These are phyloP conservation scores for Scytalidium lignicola DNA, from an alignment of 2,329 filamentous ascomycete genomes.

Conservation along the genomic window DNA sequence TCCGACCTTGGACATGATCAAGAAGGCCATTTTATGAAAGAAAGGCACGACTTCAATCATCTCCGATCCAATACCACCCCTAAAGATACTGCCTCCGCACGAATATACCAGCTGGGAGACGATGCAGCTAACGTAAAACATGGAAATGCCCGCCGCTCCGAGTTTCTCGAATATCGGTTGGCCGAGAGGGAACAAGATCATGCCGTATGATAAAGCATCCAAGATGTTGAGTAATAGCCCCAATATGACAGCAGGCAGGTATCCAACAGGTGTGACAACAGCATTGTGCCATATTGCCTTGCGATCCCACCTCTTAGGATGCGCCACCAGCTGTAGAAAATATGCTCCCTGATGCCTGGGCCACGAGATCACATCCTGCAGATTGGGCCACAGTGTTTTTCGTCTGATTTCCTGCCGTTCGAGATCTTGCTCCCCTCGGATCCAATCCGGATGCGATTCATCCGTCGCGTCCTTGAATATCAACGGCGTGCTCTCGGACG, in stretches of 20 bases:
- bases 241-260: conserved; percentile 80
- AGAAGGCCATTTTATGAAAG: conserved; percentile 96
- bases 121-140: conserved; percentile 98
- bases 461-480: conserved; percentile 13
- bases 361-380: conserved; percentile 17
- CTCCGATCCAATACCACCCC: conserved; percentile 87
- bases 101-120: conserved; percentile 90
- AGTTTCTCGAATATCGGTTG: conserved; percentile 79
- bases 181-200: conserved; percentile 92
- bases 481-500: conserved; percentile 25
- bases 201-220: conserved; percentile 91
- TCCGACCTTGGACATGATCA: conserved; percentile 74
- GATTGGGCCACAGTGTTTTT: conserved; percentile 21
- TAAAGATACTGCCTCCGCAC: conserved; percentile 77
- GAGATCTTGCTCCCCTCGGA: conserved; percentile 24
- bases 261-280: conserved; percentile 62
- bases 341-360: conserved; percentile 16
- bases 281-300: conserved; percentile 58
- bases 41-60: conserved; percentile 99
- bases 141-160: conserved; percentile 90
- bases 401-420: conserved; percentile 20
- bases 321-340: conserved; percentile 33
- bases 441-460: conserved; percentile 21
- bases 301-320: conserved; percentile 69
- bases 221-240: conserved; percentile 88